Evolutionary conservation across 2,329 filamentous ascomycete genomes (phyloP).

Genomic region (Diaporthe sp.): DNA sequence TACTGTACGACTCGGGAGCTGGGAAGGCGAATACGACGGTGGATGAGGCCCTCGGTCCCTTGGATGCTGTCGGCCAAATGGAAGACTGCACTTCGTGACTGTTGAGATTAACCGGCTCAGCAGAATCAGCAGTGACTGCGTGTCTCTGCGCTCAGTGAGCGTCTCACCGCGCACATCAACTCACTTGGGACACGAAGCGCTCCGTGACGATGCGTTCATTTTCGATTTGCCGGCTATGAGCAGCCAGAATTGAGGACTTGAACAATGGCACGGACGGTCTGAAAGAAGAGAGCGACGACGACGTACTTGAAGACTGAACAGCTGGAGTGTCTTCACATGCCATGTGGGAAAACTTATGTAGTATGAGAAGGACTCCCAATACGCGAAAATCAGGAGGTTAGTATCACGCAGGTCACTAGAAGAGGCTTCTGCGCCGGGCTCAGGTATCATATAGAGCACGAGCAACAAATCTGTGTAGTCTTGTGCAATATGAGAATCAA

Average conservation of each 20-base stretch:
- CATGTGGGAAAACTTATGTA: not conserved
- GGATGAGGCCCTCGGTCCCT: not conserved
- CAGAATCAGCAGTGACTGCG: not conserved
- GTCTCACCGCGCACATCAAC: not conserved
- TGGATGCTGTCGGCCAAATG: not conserved
- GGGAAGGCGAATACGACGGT: conserved; percentile 2
- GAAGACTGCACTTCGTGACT: not conserved
- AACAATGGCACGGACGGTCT: not conserved
- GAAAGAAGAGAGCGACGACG: not conserved
- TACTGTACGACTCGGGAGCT: conserved; percentile 15
- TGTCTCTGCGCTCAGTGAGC: not conserved
- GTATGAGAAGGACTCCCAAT: not conserved
- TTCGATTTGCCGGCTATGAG: not conserved
- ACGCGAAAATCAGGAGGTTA: not conserved
- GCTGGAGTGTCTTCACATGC: not conserved
- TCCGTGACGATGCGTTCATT: not conserved
- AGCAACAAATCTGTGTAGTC: not conserved
- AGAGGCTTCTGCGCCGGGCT: not conserved
- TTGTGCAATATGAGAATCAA: not conserved
- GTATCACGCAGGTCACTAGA: not conserved
- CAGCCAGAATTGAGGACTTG: not conserved
- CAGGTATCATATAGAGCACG: not conserved
- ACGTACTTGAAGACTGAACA: not conserved
- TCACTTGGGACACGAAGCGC: too few species aligned
- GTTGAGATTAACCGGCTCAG: not conserved